phyloP scores from a whole-genome alignment of 75 land plant genomes.

The Cupressus sempervirens region DNA sequence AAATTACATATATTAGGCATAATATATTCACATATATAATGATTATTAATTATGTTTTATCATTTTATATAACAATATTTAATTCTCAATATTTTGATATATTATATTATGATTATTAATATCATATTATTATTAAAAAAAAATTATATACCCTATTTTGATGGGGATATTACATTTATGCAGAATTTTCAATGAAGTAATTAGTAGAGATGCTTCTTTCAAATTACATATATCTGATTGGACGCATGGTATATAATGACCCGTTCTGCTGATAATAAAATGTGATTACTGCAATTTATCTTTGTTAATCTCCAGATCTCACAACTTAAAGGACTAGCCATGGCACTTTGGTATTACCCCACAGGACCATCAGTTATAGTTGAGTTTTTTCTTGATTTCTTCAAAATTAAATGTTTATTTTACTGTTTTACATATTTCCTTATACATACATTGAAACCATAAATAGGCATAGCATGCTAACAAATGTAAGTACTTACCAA shows the following conservation, averaged over 20 bases:
- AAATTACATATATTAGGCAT: no score
- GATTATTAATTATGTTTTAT: no score
- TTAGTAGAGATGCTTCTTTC: neutral
- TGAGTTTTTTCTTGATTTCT: neutral
- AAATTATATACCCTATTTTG: no score
- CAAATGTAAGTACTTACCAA: neutral
- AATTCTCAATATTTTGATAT: no score
- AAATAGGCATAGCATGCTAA: neutral
- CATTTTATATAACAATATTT: no score
- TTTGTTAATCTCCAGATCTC: neutral
- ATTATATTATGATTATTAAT: no score
- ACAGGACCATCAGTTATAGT: neutral
- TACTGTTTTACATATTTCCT: neutral
- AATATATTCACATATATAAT: no score
- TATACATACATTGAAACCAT: neutral
- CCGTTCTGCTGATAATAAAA: neutral
- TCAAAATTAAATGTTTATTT: neutral
- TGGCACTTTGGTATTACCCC: neutral
- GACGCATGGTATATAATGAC: neutral
- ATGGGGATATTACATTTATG: neutral
- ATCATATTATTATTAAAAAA: no score
- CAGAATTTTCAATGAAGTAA: neutral
- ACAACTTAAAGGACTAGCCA: neutral
- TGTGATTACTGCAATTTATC: neutral
- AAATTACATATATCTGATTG: neutral